phyloP scores from a whole-genome alignment of 306 rosid species.

The Pachyrhizus erosus region DNA sequence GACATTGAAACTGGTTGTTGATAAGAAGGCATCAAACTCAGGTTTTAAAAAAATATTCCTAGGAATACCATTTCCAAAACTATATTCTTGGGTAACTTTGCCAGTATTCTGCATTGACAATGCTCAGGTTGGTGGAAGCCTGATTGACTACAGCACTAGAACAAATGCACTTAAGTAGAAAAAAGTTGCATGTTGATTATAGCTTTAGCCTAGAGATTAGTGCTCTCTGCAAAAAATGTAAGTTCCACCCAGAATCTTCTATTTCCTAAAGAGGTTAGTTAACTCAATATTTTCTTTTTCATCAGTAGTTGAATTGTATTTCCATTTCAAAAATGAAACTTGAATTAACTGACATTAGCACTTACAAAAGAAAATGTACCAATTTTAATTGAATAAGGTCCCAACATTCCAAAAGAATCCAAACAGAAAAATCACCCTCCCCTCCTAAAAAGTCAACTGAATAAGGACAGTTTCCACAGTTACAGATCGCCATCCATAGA shows the following conservation, averaged over 20 bases:
- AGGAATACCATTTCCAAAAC: no score
- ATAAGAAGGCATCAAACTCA: no score
- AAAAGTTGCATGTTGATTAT: background rate
- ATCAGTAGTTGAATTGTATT: background rate
- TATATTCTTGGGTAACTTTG: background rate
- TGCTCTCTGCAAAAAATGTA: background rate
- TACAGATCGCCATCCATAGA: background rate
- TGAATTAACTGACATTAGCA: background rate
- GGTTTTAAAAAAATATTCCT: no score
- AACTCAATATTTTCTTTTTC: background rate
- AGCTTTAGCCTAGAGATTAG: background rate
- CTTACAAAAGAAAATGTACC: background rate
- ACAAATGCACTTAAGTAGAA: background rate
- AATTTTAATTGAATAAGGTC: background rate
- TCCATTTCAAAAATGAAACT: background rate
- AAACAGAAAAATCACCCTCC: background rate
- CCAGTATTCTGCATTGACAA: background rate
- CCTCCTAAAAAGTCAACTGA: constrained; percentile 6
- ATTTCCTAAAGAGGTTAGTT: background rate
- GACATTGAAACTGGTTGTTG: no score
- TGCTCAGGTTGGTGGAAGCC: background rate
- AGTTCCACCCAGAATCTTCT: background rate
- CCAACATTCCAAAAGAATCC: background rate
- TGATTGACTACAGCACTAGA: background rate
- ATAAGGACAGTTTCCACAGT: background rate